Evolutionary conservation across 805 yeast species (phyloP).

Genomic region (Candida odintsovae): DNA sequence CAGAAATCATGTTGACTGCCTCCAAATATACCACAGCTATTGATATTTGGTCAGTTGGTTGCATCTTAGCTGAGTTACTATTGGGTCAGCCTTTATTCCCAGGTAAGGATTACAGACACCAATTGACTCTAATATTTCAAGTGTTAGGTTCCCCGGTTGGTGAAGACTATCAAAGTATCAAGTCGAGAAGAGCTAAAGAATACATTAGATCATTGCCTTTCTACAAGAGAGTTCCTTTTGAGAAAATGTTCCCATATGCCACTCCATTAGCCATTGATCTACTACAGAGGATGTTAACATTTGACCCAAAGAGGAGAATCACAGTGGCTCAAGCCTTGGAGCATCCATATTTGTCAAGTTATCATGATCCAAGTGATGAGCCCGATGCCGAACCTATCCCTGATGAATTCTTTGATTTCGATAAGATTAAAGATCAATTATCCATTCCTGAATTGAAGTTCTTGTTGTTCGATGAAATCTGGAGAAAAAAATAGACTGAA

Average conservation of each 20-base stretch:
- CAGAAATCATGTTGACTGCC: slow-evolving; percentile 93
- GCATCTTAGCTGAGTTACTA: slow-evolving; percentile 88
- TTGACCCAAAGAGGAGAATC: slow-evolving; percentile 78
- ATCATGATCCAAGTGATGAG: slow-evolving; percentile 94
- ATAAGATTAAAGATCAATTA: slow-evolving; percentile 73
- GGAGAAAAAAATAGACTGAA: neutral
- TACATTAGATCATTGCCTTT: slow-evolving; percentile 78
- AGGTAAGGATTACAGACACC: slow-evolving; percentile 91
- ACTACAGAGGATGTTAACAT: slow-evolving; percentile 63
- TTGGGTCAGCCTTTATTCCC: slow-evolving; percentile 87
- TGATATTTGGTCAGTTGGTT: slow-evolving; percentile 96
- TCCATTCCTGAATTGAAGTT: slow-evolving; percentile 70
- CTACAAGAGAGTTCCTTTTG: slow-evolving; percentile 53
- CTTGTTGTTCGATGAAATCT: slow-evolving; percentile 73
- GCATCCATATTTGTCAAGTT: slow-evolving; percentile 82
- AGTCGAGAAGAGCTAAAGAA: slow-evolving; percentile 80
- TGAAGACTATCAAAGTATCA: slow-evolving; percentile 70
- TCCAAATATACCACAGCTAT: slow-evolving; percentile 92
- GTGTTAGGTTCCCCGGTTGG: slow-evolving; percentile 82
- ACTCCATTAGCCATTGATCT: slow-evolving; percentile 67
- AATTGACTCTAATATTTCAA: slow-evolving; percentile 77
- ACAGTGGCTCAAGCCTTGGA: slow-evolving; percentile 77
- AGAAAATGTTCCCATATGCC: slow-evolving; percentile 38
- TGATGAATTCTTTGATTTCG: slow-evolving; percentile 85
- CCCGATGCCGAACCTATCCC: slow-evolving; percentile 82